Conservation (phyloP, 176 grass and related monocot species). For the Ampelocalamus luodianensis region DNA sequence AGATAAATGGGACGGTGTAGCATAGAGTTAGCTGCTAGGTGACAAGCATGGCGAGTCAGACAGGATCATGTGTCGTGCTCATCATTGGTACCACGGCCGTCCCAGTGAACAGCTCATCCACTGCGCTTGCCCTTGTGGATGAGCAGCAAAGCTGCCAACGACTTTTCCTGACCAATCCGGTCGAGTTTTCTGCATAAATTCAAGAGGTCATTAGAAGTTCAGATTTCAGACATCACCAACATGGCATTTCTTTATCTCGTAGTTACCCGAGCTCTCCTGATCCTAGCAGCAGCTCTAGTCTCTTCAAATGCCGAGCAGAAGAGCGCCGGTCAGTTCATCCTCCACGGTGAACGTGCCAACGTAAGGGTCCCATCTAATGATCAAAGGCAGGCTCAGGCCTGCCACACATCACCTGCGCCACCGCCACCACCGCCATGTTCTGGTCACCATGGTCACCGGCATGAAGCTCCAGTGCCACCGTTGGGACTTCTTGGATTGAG, state of each 20-base stretch:
- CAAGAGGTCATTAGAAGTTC: background rate
- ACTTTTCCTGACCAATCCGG: background rate
- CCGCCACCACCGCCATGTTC: background rate
- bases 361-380: background rate
- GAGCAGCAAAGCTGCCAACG: background rate
- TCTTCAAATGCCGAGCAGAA: background rate
- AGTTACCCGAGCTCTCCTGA: background rate
- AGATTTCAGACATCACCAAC: background rate
- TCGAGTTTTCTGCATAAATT: background rate
- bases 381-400: background rate
- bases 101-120: background rate
- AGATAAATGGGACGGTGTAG: background rate
- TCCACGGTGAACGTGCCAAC: background rate
- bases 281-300: background rate
- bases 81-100: background rate
- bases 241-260: background rate
- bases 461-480: background rate
- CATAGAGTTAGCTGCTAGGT: background rate
- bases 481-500: constrained; percentile 24
- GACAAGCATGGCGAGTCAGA: background rate
- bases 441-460: background rate
- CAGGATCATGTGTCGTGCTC: background rate
- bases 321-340: background rate
- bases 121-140: background rate
- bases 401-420: background rate